Conservation (phyloP, 208 protist genomes). For the Trypanosoma avium region DNA sequence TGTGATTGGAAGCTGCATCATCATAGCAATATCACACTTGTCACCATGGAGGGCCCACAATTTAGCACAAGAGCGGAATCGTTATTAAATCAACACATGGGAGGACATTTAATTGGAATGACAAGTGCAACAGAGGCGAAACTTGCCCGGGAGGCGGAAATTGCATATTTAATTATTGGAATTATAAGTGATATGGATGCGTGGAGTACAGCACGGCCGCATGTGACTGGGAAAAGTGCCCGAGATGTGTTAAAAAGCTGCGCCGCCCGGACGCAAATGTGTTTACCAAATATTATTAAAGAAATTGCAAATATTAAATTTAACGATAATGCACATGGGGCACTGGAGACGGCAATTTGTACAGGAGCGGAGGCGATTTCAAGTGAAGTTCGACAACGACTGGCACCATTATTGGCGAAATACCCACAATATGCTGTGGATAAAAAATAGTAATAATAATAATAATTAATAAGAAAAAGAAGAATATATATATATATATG, state of each 20-base stretch:
- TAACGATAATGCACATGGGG: conserved; percentile 58
- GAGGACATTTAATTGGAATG: conserved; percentile 92
- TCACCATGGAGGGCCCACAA: conserved; percentile 92
- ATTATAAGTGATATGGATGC: conserved; percentile 96
- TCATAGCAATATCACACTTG: no score
- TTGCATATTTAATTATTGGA: conserved; percentile 80
- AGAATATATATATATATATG: no score
- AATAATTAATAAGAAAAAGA: no score
- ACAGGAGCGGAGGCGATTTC: conserved; percentile 46
- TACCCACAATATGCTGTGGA: conserved; percentile 51
- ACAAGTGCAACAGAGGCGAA: conserved; percentile 88
- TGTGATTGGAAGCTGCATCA: no score
- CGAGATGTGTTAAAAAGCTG: conserved; percentile 58
- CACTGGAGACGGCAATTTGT: conserved; percentile 52
- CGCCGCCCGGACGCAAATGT: conserved; percentile 65
- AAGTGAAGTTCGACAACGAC: conserved; percentile 37
- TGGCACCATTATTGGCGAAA: conserved; percentile 60
- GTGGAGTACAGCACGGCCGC: conserved; percentile 77
- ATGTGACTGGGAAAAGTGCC: conserved; percentile 68
- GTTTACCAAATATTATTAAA: conserved; percentile 46
- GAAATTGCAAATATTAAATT: conserved; percentile 31
- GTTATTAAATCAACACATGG: conserved; percentile 70
- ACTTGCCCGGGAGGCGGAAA: conserved; percentile 92
- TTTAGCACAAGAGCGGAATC: conserved; percentile 91
- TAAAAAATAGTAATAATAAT: no score